phyloP scores from a whole-genome alignment of 208 protist species.

The Crithidia acanthocephali region DNA sequence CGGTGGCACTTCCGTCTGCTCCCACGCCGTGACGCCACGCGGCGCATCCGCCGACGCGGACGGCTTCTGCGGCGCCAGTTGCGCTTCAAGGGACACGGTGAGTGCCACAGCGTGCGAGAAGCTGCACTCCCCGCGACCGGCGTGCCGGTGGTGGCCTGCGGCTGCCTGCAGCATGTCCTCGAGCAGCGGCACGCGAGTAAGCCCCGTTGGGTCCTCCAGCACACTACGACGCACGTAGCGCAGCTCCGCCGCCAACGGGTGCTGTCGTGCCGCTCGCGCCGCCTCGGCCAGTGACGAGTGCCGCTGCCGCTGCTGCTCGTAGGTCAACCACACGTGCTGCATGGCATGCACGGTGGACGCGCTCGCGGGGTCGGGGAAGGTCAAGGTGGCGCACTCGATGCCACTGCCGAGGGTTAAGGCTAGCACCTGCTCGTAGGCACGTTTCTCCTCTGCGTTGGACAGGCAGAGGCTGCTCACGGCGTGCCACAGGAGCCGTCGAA shows the following conservation, averaged over 20 bases:
- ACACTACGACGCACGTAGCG: conserved; percentile 15
- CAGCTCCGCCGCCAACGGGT: conserved; percentile 22
- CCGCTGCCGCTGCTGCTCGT: conserved; percentile 36
- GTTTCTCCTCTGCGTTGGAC: conserved; percentile 13
- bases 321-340: conserved; percentile 52
- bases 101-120: conserved; percentile 27
- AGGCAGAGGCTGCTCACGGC: conserved; percentile 11
- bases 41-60: neutral
- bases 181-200: conserved; percentile 27
- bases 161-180: conserved; percentile 5
- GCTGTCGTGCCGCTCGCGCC: conserved; percentile 24
- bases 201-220: conserved; percentile 7
- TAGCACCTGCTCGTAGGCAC: conserved; percentile 32
- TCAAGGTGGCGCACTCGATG: conserved; percentile 57
- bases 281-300: conserved; percentile 22
- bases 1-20: conserved; percentile 10
- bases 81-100: neutral
- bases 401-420: conserved; percentile 54
- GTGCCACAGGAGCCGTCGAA: conserved; percentile 29
- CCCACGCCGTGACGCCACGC: neutral
- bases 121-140: conserved; percentile 29
- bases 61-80: neutral
- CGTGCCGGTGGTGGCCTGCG: neutral
- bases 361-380: conserved; percentile 57
- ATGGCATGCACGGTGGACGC: conserved; percentile 44